Evolutionary conservation across 2,329 filamentous ascomycete genomes (phyloP), one percentile per base, ranked within the genome.

Genomic region (Colletotrichum sp.): DNA sequence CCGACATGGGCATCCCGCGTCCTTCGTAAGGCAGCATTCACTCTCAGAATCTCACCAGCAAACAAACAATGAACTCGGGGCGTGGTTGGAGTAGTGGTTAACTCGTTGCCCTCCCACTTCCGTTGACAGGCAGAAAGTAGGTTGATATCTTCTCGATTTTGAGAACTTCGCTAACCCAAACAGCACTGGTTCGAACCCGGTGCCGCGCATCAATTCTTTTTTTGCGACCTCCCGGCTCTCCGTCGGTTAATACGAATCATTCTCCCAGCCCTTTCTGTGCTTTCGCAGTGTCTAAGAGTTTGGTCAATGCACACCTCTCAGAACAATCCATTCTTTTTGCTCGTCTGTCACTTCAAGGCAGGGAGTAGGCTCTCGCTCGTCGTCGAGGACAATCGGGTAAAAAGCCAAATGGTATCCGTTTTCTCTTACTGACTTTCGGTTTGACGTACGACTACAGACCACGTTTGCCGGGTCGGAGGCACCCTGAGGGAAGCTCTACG

Each of bases 81-180:
- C 62, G 66, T 65, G 71, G 66, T 75, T 71, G 69, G 70, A 76
- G 71, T 69, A 74, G 75, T 75, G 70, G 68, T 76, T 59, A 77
- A 73, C 69, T 77, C 69, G 34, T 70, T 77, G 75, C 75, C 72
- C 62, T 78, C 69, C 75, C 72, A 71, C 26, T 24, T 48, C 18
- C 34, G 52, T 32, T 26, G 48, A 73, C 9, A 76, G 62, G 63
- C 72, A 69, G 67, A 68, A 64, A 78, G 62, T 73, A 72, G 28
- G 75, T 60, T 30, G 55, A 66, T 74, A 57, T 71, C 39, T 22
- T 39, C n/a, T 15, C 32, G 18, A 12, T 44, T 44, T 71, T 24
- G 26, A 16, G 48, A 71, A 55, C 22, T n/a, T 65, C 8, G 32
- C 62, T 32, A 24, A 59, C 12, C 3, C 12, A 15, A 60, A 68